Evolutionary conservation across 2,329 filamentous ascomycete species (phyloP).

Genomic region (Fusarium metavorans): DNA sequence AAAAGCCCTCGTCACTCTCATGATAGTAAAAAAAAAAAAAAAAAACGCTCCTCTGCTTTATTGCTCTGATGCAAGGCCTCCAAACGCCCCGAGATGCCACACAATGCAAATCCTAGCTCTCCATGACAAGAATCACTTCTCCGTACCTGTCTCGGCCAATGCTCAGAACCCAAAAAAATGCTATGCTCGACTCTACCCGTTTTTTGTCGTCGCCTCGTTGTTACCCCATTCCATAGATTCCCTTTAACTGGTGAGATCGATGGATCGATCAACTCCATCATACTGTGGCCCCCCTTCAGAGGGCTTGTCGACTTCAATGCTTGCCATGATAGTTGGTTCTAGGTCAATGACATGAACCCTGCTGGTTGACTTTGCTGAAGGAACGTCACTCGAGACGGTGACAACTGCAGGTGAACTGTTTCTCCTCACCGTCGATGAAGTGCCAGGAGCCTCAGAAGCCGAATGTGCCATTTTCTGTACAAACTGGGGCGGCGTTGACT

Average conservation of each 20-base stretch:
- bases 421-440: conserved; percentile 23
- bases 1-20: background rate
- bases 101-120: background rate
- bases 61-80: conserved; percentile 7
- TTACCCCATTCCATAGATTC: background rate
- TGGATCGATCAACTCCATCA: conserved; percentile 49
- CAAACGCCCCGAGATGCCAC: conserved; percentile 5
- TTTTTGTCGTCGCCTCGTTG: background rate
- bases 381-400: background rate
- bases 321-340: conserved; percentile 13
- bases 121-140: conserved; percentile 6
- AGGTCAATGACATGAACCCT: conserved; percentile 14
- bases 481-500: conserved; percentile 22
- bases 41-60: conserved; percentile 4
- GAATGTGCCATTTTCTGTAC: conserved; percentile 31
- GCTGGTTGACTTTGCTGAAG: background rate
- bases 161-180: background rate
- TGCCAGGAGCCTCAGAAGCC: background rate
- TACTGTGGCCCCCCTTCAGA: conserved; percentile 40
- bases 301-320: conserved; percentile 36
- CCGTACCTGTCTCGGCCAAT: background rate
- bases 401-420: conserved; percentile 17
- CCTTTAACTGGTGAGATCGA: conserved; percentile 29
- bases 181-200: background rate
- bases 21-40: background rate